These are phyloP conservation scores for Naematelia aurantialba DNA, from an alignment of 768 basidiomycete species.

Conservation along the genomic window DNA sequence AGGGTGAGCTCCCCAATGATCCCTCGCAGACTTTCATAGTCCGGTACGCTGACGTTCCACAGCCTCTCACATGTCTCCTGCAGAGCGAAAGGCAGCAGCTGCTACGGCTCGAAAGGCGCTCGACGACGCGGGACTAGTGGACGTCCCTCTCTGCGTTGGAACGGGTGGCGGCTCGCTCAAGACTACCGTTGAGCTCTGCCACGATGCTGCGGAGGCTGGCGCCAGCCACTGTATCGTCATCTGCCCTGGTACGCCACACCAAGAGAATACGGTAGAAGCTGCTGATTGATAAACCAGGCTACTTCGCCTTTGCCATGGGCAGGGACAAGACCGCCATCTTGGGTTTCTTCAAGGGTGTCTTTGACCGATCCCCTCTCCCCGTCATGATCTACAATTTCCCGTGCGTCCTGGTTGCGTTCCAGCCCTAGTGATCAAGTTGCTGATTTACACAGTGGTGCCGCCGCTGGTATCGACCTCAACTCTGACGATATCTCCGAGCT, in stretches of 20 bases:
- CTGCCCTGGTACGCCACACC: slow-evolving; percentile 41
- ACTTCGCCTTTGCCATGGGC: slow-evolving; percentile 61
- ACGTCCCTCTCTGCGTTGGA: slow-evolving; percentile 71
- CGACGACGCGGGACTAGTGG: slow-evolving; percentile 65
- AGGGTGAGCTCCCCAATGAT: slow-evolving; percentile 60
- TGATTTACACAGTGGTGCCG: slow-evolving; percentile 40
- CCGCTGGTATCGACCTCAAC: slow-evolving; percentile 73
- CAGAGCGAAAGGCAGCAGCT: slow-evolving; percentile 50
- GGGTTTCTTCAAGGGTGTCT: slow-evolving; percentile 55
- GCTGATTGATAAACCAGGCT: too few species aligned
- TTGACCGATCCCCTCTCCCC: slow-evolving; percentile 54
- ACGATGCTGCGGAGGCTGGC: slow-evolving; percentile 75
- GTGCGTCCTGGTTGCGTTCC: slow-evolving; percentile 46
- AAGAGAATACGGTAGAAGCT: too few species aligned
- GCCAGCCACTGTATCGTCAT: slow-evolving; percentile 71
- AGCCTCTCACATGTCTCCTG: slow-evolving; percentile 48
- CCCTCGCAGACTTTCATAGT: not conserved
- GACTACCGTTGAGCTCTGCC: slow-evolving; percentile 67
- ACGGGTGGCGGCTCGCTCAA: slow-evolving; percentile 76
- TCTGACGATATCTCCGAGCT: slow-evolving; percentile 69
- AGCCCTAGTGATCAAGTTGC: not conserved
- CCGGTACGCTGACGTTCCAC: not conserved
- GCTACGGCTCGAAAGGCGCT: slow-evolving; percentile 65
- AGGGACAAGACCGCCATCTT: slow-evolving; percentile 46
- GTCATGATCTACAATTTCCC: slow-evolving; percentile 84